These are phyloP conservation scores for Orbilia oligospora DNA, from an alignment of 2,329 filamentous ascomycete species.

Conservation along the genomic window DNA sequence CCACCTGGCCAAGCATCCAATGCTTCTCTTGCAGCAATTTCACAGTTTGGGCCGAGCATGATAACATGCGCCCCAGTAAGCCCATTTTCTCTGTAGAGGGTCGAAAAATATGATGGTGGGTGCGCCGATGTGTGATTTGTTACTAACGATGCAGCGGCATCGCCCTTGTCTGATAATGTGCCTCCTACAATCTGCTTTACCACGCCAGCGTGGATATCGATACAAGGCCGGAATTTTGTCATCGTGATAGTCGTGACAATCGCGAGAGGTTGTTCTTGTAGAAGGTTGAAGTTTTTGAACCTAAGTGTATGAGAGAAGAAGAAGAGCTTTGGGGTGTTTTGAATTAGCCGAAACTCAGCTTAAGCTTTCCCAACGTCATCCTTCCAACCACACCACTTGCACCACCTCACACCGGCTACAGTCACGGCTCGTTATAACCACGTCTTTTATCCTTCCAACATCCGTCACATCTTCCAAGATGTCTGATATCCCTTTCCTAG, in stretches of 20 bases:
- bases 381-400: slow-evolving; percentile 10
- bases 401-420: slow-evolving; percentile 1
- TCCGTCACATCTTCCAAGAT: slow-evolving; percentile 14
- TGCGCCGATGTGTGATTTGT: slow-evolving; percentile 94
- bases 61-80: slow-evolving; percentile 91
- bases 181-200: slow-evolving; percentile 99
- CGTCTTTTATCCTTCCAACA: slow-evolving; percentile 17
- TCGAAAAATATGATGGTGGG: slow-evolving; percentile 84
- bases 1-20: slow-evolving; percentile 82
- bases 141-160: slow-evolving; percentile 77
- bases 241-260: slow-evolving; percentile 68
- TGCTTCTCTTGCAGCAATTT: slow-evolving; percentile 82
- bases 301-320: background rate
- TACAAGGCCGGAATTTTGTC: slow-evolving; percentile 96
- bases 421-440: background rate
- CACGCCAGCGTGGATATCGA: slow-evolving; percentile 95
- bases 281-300: background rate
- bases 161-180: slow-evolving; percentile 74
- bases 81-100: slow-evolving; percentile 81
- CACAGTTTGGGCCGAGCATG: slow-evolving; percentile 92
- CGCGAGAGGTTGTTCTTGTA: background rate
- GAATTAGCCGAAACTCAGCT: slow-evolving; percentile 39
- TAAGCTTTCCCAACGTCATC: slow-evolving; percentile 41
- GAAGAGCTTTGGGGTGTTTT: slow-evolving; percentile 19
- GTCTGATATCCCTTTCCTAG: slow-evolving; percentile 52